Base-by-base conservation (phyloP, 371 early-diverging fungal genomes). In the Funneliformis caledonium region DNA sequence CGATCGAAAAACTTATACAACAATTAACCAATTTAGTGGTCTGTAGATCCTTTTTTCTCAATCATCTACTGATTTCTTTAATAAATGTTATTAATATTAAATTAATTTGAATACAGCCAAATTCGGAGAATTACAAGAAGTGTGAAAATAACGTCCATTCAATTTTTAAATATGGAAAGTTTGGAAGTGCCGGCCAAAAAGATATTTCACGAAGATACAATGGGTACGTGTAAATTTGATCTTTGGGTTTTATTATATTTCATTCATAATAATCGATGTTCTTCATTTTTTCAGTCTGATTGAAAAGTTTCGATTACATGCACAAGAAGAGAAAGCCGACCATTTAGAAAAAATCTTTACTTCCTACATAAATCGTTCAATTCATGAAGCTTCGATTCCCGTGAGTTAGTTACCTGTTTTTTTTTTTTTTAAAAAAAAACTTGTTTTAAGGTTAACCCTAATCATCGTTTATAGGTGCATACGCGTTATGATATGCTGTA, bases 181-280 rank as follows among this genome's bases (percentile, higher is more conserved):
- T 76, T 76, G 76, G 76, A 42, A 76, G 76, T 61, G 61, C 59
- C 0, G 43, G 62, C n/a, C 59, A 76, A 22, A 76, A 45, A 14
- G 76, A 61, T 16, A 37, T 76, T 22, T 62, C 43, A 26, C 12
- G 61, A 45, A 52, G 50, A 12, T 76, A 76, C 26, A 33, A 62
- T 10, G 76, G 76, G 76, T 76, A 76, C 6, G 31, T 22, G n/a
- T 45, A 72, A 50, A 56, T 48, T 19, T 70, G 37, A 37, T 37
- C 37, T 37, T 37, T 37, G 37, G 37, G 16, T 48, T 48, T 4
- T 69, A 16, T 10, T 43, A 11, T 37, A 19, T 2, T 43, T 7
- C 2, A 1, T 70, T 26, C 5, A 14, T 47, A 43, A 19, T 16
- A 19, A 43, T 26, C 16, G 8, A 11, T 45, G 9, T 50, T 73